phyloP scores from a whole-genome alignment of 2,329 filamentous ascomycete genomes.

The Penicillium sp. region DNA sequence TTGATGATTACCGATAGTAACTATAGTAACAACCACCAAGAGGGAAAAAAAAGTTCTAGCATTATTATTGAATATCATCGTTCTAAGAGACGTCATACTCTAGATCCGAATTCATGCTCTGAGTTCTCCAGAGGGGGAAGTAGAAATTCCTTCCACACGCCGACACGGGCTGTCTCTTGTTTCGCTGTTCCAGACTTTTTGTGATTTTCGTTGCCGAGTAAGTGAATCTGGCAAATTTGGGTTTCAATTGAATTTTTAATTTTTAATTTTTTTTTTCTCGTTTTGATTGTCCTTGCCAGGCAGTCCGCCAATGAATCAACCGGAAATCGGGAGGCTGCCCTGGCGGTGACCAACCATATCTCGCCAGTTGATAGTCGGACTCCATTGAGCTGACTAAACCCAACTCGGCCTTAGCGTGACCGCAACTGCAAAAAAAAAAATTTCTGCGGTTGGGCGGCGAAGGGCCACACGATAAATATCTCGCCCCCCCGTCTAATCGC shows the following conservation, averaged over 20 bases:
- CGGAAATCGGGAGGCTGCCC: slow-evolving; percentile 11
- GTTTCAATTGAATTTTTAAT: not conserved
- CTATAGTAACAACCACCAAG: not conserved
- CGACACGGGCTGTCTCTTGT: not conserved
- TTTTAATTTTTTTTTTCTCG: not conserved
- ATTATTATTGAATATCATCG: not conserved
- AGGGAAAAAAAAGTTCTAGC: not conserved
- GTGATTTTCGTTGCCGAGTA: not conserved
- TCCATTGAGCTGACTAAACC: slow-evolving; percentile 14
- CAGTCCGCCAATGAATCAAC: slow-evolving; percentile 14
- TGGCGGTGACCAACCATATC: not conserved
- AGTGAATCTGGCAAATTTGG: too few species aligned
- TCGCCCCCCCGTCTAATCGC: slow-evolving; percentile 25
- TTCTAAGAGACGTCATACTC: not conserved
- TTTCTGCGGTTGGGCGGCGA: slow-evolving; percentile 35
- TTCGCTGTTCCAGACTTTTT: not conserved
- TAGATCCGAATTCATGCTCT: not conserved
- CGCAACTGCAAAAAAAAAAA: slow-evolving; percentile 23
- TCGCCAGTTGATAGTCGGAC: not conserved
- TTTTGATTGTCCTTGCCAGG: not conserved
- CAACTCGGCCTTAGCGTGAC: slow-evolving; percentile 25
- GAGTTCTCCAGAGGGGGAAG: too few species aligned
- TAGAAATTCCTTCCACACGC: too few species aligned
- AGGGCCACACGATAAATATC: slow-evolving; percentile 45
- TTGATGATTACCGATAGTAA: not conserved